phyloP scores from a whole-genome alignment of 139 green algal species.

The Chlorella sp. region DNA sequence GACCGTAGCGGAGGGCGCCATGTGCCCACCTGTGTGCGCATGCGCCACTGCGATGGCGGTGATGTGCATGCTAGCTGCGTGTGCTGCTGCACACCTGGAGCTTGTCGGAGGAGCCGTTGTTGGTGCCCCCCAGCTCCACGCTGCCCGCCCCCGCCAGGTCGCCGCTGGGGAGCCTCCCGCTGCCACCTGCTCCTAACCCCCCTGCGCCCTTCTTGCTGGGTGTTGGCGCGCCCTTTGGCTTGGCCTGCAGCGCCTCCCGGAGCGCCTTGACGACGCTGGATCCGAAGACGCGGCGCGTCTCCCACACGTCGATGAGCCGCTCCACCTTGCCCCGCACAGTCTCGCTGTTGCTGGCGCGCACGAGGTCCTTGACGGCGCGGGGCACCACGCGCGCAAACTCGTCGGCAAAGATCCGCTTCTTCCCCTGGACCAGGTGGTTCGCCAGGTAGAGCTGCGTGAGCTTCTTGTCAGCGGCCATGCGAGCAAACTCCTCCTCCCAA shows the following conservation, averaged over 20 bases:
- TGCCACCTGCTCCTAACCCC: too few species aligned
- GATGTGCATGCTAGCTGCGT: too few species aligned
- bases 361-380: constrained; percentile 8
- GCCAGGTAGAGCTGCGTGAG: constrained; percentile 41
- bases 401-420: constrained; percentile 52
- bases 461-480: constrained; percentile 17
- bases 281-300: constrained; percentile 39
- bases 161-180: too few species aligned
- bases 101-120: too few species aligned
- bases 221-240: too few species aligned
- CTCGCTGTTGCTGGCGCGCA: constrained; percentile 1
- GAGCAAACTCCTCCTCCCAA: constrained; percentile 40
- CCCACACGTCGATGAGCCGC: constrained; percentile 31
- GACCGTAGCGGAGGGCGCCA: too few species aligned
- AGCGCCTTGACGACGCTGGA: constrained; percentile 29
- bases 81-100: too few species aligned
- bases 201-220: too few species aligned
- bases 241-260: constrained; percentile 15
- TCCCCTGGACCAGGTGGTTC: constrained; percentile 40
- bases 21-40: too few species aligned
- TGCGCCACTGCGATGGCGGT: too few species aligned
- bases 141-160: too few species aligned
- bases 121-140: too few species aligned
- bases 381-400: constrained; percentile 41
- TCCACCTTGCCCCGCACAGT: neutral